These are phyloP conservation scores for Paraconiothyrium brasiliense DNA, from an alignment of 2,329 filamentous ascomycete species.

Conservation along the genomic window DNA sequence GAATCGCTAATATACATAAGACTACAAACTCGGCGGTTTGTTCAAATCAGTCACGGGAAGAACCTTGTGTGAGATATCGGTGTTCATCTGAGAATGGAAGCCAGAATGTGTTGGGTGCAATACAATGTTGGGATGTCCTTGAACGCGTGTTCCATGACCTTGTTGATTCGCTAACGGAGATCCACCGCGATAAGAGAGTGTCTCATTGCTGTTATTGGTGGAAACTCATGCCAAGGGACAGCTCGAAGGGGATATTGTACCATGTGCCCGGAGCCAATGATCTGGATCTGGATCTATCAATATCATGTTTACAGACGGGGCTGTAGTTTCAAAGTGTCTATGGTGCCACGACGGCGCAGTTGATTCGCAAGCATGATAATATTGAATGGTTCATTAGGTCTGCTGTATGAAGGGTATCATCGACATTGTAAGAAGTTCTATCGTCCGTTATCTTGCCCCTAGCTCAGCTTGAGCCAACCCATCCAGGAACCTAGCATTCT, in stretches of 20 bases:
- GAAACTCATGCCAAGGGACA: too few relatives aligned
- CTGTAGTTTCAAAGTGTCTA: not conserved
- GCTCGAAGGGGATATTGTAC: too few relatives aligned
- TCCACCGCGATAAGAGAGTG: too few relatives aligned
- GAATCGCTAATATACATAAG: not conserved
- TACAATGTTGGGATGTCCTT: not conserved
- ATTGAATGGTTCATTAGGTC: not conserved
- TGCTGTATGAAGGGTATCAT: not conserved
- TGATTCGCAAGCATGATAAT: not conserved
- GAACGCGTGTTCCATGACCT: too few relatives aligned
- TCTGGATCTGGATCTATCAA: too few relatives aligned
- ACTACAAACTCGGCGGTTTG: not conserved
- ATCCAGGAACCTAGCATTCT: constrained; percentile 22
- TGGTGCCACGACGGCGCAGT: not conserved
- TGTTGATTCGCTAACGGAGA: too few relatives aligned
- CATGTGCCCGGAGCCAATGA: too few relatives aligned
- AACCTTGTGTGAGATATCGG: not conserved
- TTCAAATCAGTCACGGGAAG: not conserved
- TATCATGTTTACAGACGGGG: too few relatives aligned
- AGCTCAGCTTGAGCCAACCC: constrained; percentile 7
- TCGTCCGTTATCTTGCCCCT: not conserved
- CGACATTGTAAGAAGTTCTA: not conserved
- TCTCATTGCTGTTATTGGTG: too few relatives aligned
- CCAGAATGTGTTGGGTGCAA: not conserved
- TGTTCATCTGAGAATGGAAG: not conserved